A percentile compares a stretch with the other conserved stretches of the same genome.
Evolutionary conservation across 2,329 filamentous ascomycete species (phyloP).

Genomic region (Aspergillus neotritici): DNA sequence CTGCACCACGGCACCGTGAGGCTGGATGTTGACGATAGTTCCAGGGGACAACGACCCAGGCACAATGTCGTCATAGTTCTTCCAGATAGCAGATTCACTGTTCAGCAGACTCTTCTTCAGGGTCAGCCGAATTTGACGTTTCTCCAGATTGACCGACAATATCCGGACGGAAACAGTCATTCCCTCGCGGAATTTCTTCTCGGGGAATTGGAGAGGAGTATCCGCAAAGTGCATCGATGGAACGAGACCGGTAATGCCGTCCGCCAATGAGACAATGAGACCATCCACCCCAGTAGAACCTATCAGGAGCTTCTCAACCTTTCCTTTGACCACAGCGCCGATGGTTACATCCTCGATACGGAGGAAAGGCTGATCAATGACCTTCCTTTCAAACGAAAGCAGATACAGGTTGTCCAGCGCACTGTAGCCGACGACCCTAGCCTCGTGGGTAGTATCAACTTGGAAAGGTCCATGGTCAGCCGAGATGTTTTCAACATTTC

Average conservation of each 20-base stretch:
- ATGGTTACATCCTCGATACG: conserved; percentile 85
- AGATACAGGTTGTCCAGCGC: conserved; percentile 79
- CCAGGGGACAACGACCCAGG: conserved; percentile 75
- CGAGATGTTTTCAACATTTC: conserved; percentile 77
- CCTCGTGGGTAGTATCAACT: conserved; percentile 69
- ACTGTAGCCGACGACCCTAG: conserved; percentile 81
- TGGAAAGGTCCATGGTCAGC: conserved; percentile 72
- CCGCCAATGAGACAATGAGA: conserved; percentile 74
- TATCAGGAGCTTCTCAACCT: conserved; percentile 77
- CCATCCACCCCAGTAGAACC: conserved; percentile 73
- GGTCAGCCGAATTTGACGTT: conserved; percentile 76
- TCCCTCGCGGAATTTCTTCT: conserved; percentile 91
- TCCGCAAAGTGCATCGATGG: conserved; percentile 85
- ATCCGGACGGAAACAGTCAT: conserved; percentile 79
- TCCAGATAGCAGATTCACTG: conserved; percentile 74
- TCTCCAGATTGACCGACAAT: conserved; percentile 68
- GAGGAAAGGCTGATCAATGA: conserved; percentile 83
- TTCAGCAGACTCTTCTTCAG: conserved; percentile 93
- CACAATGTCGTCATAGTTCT: conserved; percentile 66
- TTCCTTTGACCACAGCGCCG: conserved; percentile 73
- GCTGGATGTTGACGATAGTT: conserved; percentile 75
- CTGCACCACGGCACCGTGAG: conserved; percentile 78
- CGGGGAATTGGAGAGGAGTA: conserved; percentile 78
- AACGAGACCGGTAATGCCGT: conserved; percentile 84
- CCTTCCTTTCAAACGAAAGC: conserved; percentile 72